Conservation (phyloP, 768 basidiomycete genomes). For the Lactarius hengduanensis region DNA sequence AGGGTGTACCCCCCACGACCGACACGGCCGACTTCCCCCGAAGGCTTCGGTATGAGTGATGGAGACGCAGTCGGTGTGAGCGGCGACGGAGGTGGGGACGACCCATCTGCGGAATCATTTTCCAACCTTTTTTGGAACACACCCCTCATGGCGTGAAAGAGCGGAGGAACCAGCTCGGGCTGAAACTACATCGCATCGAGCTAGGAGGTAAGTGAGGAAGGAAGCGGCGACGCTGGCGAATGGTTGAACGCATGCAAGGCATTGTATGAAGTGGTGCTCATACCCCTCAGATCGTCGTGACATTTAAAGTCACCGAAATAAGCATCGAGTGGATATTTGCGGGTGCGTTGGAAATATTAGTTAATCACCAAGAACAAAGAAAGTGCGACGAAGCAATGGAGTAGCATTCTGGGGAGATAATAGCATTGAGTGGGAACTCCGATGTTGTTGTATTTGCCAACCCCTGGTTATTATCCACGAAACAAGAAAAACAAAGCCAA, state of each 20-base stretch:
- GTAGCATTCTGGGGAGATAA: too few relatives aligned
- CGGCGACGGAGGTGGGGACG: background rate
- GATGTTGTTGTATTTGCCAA: too few relatives aligned
- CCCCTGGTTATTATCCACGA: too few relatives aligned
- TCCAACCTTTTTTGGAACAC: background rate
- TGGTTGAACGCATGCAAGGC: background rate
- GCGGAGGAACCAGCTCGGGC: background rate
- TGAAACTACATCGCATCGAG: background rate
- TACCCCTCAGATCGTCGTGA: too few relatives aligned
- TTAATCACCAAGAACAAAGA: too few relatives aligned
- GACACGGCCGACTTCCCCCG: background rate
- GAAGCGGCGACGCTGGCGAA: background rate
- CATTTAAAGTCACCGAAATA: too few relatives aligned
- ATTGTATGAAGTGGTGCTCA: background rate
- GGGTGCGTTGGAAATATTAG: too few relatives aligned
- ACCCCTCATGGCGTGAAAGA: background rate
- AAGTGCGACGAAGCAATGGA: too few relatives aligned
- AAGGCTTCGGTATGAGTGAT: slow-evolving; percentile 4
- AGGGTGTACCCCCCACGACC: background rate
- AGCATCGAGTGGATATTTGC: too few relatives aligned
- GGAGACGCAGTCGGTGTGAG: background rate
- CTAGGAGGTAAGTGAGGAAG: slow-evolving; percentile 2
- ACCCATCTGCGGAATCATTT: background rate
- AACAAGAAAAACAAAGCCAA: too few relatives aligned
- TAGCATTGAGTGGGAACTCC: too few relatives aligned